phyloP scores from a whole-genome alignment of 306 rosid species.

The Oemleria cerasiformis region DNA sequence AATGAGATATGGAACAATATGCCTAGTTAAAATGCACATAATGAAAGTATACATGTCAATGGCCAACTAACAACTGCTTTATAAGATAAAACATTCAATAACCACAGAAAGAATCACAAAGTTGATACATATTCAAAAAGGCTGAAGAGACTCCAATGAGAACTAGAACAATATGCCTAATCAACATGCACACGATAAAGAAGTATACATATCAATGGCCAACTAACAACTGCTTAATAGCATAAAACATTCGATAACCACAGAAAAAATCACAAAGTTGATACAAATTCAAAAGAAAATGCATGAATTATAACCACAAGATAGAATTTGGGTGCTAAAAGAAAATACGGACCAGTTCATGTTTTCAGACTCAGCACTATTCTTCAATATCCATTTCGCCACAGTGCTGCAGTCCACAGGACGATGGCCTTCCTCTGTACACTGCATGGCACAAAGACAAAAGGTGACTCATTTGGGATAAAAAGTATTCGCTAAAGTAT shows the following conservation, averaged over 20 bases:
- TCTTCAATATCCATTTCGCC: slow-evolving; percentile 87
- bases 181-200: not conserved
- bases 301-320: not conserved
- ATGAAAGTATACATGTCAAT: not conserved
- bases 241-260: not conserved
- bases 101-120: not conserved
- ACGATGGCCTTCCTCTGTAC: slow-evolving; percentile 96
- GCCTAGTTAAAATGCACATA: not conserved
- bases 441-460: slow-evolving; percentile 32
- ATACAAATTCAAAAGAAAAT: slow-evolving; percentile 1
- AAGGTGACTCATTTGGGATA: not conserved
- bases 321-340: not conserved
- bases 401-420: slow-evolving; percentile 93
- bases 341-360: slow-evolving; percentile 64
- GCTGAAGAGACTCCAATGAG: too few relatives aligned
- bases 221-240: not conserved
- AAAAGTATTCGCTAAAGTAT: not conserved
- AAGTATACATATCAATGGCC: not conserved
- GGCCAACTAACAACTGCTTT: not conserved
- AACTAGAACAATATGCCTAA: not conserved
- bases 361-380: slow-evolving; percentile 92
- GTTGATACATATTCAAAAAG: not conserved
- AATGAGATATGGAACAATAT: not conserved
- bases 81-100: not conserved
- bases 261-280: not conserved